A percentile compares a stretch with the other conserved stretches of the same genome.
phyloP scores from a whole-genome alignment of 2,329 filamentous ascomycete species.

The Aspergillus sp. region DNA sequence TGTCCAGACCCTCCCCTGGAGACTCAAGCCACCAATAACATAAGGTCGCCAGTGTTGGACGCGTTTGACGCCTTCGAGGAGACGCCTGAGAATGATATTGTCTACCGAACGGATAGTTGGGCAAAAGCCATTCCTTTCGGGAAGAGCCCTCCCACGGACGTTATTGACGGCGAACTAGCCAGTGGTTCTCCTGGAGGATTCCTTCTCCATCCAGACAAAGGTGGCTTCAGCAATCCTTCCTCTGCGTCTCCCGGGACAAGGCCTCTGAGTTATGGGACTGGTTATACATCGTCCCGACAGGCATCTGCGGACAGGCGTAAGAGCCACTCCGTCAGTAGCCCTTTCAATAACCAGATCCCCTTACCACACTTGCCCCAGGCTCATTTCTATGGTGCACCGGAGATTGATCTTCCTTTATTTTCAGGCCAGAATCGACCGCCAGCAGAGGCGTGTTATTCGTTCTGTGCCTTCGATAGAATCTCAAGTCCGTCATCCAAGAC shows the following conservation, averaged over 20 bases:
- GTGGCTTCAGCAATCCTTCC: conserved; percentile 43
- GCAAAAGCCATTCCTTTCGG: conserved; percentile 45
- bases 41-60: conserved; percentile 40
- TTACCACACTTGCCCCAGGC: conserved; percentile 73
- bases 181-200: conserved; percentile 42
- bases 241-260: conserved; percentile 42
- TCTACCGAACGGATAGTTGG: conserved; percentile 44
- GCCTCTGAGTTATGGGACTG: conserved; percentile 44
- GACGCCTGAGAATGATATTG: conserved; percentile 34
- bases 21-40: conserved; percentile 24
- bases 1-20: conserved; percentile 27
- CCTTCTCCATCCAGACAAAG: conserved; percentile 37
- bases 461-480: conserved; percentile 77
- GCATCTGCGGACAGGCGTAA: conserved; percentile 39
- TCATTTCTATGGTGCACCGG: conserved; percentile 74
- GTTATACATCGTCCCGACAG: conserved; percentile 37
- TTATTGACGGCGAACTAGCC: conserved; percentile 34
- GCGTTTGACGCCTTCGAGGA: conserved; percentile 35
- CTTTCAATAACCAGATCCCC: conserved; percentile 46
- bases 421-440: conserved; percentile 23
- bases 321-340: conserved; percentile 38
- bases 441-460: conserved; percentile 63
- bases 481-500: conserved; percentile 46
- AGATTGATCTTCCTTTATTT: conserved; percentile 61
- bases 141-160: conserved; percentile 44